Evolutionary conservation across 1,139 yeast genomes (phyloP), one percentile per base, ranked within the genome.

Genomic region (Magnusiomyces ingens): DNA sequence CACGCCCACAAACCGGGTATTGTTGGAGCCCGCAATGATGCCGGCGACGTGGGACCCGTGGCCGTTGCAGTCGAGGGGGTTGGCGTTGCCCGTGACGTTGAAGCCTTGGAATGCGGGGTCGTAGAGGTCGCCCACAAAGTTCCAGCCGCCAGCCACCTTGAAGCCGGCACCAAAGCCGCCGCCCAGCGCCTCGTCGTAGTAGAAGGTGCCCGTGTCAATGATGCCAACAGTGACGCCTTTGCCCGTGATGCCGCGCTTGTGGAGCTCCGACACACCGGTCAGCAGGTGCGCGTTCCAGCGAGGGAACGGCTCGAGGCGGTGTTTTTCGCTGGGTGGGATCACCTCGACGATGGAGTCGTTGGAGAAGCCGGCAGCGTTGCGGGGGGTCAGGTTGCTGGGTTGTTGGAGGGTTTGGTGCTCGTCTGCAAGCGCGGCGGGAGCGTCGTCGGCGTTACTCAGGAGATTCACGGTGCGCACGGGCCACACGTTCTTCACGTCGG

Each of bases 1-100:
- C 19, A 58, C 61, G 50, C 62, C 62, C 6, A 47, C 35, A 17
- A 49, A 45, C 26, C 47, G 53, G n/a, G 53, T 38, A 36, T 26
- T 15, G n/a, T 44, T 44, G 12, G 45, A 48, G 12, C 48, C 56
- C 26, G 51, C 60, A 35, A 49, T 49, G 15, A 59, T 51, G 8
- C 60, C 51, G n/a, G 62, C 49, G 22, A 56, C 59, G 41, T 58
- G 59, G 5, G 62, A 46, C 26, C 62, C 62, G 42, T 61, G 64
- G 17, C 64, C 64, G 35, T 50, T 50, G 49, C 64, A 61, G 51
- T 61, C 64, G 22, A 45, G 45, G 13, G 61, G 59, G 50, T 58
- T 53, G 15, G 50, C 55, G 29, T 52, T 54, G 11, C 54, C 58
- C 11, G 21, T 53, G 3, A 51, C 47, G 10, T 48, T 53, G 21